Percentiles rank a stretch among this genome's conserved stretches.
Evolutionary conservation across 148 eudicot genomes (phyloP).

Genomic region (Dianthus caryophyllus): DNA sequence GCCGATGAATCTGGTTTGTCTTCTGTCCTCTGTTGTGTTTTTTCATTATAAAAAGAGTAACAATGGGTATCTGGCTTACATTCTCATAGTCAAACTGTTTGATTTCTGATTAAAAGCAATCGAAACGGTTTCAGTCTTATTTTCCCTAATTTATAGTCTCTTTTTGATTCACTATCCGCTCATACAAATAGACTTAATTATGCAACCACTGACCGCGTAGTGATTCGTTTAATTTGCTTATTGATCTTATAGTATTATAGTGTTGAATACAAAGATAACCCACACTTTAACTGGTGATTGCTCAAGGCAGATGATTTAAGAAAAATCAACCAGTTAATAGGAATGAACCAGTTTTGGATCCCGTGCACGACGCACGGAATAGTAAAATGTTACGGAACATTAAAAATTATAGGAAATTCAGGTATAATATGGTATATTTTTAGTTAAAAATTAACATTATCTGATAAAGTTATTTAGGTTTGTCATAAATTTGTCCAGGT

Average conservation of each 20-base stretch:
- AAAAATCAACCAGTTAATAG: neutral
- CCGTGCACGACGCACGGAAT: too few species aligned
- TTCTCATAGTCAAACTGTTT: neutral
- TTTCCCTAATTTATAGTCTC: neutral
- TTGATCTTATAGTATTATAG: neutral
- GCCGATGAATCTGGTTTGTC: constrained; percentile 70
- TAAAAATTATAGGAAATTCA: too few species aligned
- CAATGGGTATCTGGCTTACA: neutral
- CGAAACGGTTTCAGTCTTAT: neutral
- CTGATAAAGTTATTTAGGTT: too few species aligned
- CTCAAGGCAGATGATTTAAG: neutral
- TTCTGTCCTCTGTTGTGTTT: constrained; percentile 1
- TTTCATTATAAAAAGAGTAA: neutral
- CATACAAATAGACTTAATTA: neutral
- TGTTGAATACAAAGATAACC: neutral
- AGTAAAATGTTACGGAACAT: too few species aligned
- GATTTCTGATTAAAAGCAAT: neutral
- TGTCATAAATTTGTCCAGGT: too few species aligned
- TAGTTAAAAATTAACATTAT: too few species aligned
- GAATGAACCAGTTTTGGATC: neutral
- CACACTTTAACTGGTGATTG: neutral
- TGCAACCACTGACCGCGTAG: neutral
- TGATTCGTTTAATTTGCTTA: neutral
- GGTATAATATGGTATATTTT: too few species aligned
- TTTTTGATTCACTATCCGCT: constrained; percentile 1